Evolutionary conservation across 2,329 filamentous ascomycete species (phyloP).

Genomic region (Dactylellina parvicollis): DNA sequence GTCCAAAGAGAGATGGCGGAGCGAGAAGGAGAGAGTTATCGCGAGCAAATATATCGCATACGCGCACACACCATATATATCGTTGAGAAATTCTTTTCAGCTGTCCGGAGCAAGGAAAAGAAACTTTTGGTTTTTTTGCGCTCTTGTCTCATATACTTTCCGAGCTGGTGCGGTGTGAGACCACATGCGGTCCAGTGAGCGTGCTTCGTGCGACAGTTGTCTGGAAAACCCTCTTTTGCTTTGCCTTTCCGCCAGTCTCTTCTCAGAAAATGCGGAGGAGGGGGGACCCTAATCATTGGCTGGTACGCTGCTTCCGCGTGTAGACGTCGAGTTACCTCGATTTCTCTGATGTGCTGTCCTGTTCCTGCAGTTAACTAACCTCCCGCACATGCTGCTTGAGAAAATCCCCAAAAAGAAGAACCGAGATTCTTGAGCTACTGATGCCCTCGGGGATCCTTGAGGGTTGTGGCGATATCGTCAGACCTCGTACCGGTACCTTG

Average conservation of each 20-base stretch:
- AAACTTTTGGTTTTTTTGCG: conserved; percentile 18
- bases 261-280: neutral
- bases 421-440: no score
- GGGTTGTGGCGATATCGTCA: neutral
- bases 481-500: conserved; percentile 50
- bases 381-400: no score
- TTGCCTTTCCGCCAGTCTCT: conserved; percentile 26
- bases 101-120: neutral
- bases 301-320: conserved; percentile 20
- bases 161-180: conserved; percentile 47
- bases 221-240: conserved; percentile 35
- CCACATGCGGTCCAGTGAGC: conserved; percentile 10
- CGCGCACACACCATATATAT: no score
- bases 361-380: conserved; percentile 22
- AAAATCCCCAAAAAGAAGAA: no score
- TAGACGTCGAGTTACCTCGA: conserved; percentile 4
- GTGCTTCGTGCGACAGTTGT: conserved; percentile 49
- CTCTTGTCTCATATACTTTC: conserved; percentile 47
- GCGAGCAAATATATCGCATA: conserved; percentile 46
- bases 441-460: neutral
- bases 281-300: conserved; percentile 31
- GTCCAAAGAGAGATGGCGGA: conserved; percentile 41
- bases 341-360: conserved; percentile 24
- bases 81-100: no score
- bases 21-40: conserved; percentile 51